phyloP scores from a whole-genome alignment of 2,329 filamentous ascomycete species.

The Calonectria hongkongensis region DNA sequence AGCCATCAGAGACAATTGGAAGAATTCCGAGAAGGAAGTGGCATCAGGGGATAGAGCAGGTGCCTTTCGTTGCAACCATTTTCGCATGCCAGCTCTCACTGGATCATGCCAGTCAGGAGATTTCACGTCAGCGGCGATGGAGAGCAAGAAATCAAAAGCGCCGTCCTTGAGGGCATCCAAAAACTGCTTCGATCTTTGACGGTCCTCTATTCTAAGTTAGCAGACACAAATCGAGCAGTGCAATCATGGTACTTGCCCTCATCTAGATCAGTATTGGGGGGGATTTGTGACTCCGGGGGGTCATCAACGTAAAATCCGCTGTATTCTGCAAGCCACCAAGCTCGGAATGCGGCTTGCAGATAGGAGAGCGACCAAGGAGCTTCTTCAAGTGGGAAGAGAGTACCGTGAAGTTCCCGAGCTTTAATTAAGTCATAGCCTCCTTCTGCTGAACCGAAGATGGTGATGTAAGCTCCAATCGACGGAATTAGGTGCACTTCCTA shows the following conservation, averaged over 20 bases:
- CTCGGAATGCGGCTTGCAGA: constrained; percentile 85
- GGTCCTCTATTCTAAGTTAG: constrained; percentile 74
- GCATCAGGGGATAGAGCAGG: constrained; percentile 80
- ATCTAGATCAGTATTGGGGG: constrained; percentile 77
- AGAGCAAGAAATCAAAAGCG: constrained; percentile 92
- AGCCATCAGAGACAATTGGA: constrained; percentile 84
- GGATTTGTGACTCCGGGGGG: constrained; percentile 74
- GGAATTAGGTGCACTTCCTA: constrained; percentile 85
- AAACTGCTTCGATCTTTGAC: constrained; percentile 83
- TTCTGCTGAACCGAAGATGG: constrained; percentile 86
- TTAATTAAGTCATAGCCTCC: constrained; percentile 80
- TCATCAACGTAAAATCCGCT: constrained; percentile 91
- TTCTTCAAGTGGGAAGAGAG: constrained; percentile 80
- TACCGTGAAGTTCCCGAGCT: constrained; percentile 81
- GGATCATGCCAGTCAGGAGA: constrained; percentile 91
- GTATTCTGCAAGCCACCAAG: constrained; percentile 95
- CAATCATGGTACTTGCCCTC: constrained; percentile 63
- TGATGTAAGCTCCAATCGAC: constrained; percentile 84
- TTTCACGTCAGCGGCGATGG: constrained; percentile 87
- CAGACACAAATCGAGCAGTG: background rate
- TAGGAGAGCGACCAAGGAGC: constrained; percentile 83
- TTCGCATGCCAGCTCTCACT: constrained; percentile 86
- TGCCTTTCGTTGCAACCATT: constrained; percentile 88
- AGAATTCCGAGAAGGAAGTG: constrained; percentile 80
- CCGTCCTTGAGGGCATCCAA: constrained; percentile 88